Percentiles rank a stretch among this genome's conserved stretches.
Conservation (phyloP, 495 filamentous ascomycete species). For the Daldinia loculata region DNA sequence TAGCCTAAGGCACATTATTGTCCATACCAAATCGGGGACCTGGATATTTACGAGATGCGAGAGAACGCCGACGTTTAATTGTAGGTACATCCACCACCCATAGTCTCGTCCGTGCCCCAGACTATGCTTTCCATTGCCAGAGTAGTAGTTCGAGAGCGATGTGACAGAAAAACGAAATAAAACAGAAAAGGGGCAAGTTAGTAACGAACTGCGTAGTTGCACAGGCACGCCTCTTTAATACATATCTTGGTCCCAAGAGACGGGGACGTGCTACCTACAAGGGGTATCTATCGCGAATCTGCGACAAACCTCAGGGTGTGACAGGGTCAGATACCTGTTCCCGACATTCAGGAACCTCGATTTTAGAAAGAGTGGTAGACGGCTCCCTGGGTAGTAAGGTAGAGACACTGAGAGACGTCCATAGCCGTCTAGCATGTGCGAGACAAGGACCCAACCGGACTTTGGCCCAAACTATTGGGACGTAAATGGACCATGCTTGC, state of each 20-base stretch:
- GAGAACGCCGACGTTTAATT: background rate
- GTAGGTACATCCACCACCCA: background rate
- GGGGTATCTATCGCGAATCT: conserved; percentile 41
- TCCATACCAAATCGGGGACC: background rate
- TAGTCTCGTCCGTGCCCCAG: background rate
- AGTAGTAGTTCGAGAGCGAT: background rate
- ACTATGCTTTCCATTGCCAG: background rate
- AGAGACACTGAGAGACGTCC: conserved; percentile 31
- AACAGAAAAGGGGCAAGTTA: background rate
- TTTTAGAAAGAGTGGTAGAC: conserved; percentile 25
- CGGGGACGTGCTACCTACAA: conserved; percentile 39
- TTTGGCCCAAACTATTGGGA: conserved; percentile 42
- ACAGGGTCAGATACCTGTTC: conserved; percentile 32
- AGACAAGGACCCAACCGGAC: conserved; percentile 42
- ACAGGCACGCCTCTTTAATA: conserved; percentile 27
- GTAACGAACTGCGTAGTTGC: conserved; percentile 8
- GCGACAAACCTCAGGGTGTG: conserved; percentile 36
- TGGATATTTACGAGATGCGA: background rate
- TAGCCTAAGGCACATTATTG: background rate
- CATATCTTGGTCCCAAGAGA: conserved; percentile 35
- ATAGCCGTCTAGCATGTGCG: conserved; percentile 42
- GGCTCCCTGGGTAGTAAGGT: conserved; percentile 19
- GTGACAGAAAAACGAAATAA: background rate
- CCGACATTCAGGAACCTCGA: conserved; percentile 38
- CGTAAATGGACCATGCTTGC: conserved; percentile 23